These are phyloP conservation scores for Zasmidium angulare DNA, from an alignment of 2,329 filamentous ascomycete genomes.

Conservation along the genomic window DNA sequence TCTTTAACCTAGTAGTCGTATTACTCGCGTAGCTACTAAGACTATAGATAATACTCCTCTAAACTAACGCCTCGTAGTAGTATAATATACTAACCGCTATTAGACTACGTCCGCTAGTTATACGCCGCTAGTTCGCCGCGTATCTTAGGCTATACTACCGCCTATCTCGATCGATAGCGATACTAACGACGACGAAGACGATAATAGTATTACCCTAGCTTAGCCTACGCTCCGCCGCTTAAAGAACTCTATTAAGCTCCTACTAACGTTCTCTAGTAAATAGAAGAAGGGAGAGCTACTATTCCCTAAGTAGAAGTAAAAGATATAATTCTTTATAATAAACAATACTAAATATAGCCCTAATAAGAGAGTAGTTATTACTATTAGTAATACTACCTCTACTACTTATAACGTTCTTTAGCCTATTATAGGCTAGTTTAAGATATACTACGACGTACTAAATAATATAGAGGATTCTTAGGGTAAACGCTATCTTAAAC, in stretches of 20 bases:
- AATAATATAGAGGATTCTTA: not conserved
- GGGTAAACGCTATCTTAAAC: not conserved
- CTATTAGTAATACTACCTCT: not conserved
- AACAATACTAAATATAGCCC: not conserved
- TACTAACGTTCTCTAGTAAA: not conserved
- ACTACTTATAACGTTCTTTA: not conserved
- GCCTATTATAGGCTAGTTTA: not conserved
- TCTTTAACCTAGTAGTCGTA: not conserved
- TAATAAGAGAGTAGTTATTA: not conserved
- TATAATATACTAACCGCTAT: too few relatives aligned
- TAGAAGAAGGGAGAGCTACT: not conserved
- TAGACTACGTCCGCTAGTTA: not conserved
- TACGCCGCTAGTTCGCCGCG: not conserved
- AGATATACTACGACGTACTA: not conserved
- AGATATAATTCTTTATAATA: not conserved
- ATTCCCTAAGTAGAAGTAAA: not conserved
- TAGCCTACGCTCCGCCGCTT: not conserved
- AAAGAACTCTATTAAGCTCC: not conserved
- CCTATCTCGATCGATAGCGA: not conserved
- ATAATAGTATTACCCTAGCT: not conserved
- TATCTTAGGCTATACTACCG: too few relatives aligned
- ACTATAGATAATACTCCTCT: not conserved
- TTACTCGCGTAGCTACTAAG: not conserved
- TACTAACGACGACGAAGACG: not conserved
- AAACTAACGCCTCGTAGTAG: too few relatives aligned